Percentiles rank a stretch among this genome's conserved stretches.
Conservation (phyloP, 176 grass and related monocot genomes). For the Musa troglodytarum region DNA sequence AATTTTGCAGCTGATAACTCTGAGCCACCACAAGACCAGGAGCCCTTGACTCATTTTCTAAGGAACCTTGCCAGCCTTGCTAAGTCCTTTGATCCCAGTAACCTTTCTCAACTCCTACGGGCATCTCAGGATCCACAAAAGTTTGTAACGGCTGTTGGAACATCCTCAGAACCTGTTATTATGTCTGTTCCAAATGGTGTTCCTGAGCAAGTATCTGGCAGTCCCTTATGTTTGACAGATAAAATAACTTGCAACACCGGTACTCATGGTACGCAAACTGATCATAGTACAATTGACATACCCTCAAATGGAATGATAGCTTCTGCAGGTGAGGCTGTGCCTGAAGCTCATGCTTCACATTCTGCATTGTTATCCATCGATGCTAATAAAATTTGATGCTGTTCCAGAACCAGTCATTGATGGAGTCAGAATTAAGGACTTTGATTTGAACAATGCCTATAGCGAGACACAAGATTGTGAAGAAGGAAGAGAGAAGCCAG, state of each 20-base stretch:
- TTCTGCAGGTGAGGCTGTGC: slow-evolving; percentile 48
- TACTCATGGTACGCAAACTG: slow-evolving; percentile 20
- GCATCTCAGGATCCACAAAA: slow-evolving; percentile 69
- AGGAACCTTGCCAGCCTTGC: slow-evolving; percentile 63
- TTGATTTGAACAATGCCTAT: slow-evolving; percentile 91
- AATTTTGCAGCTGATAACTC: slow-evolving; percentile 54
- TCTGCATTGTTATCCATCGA: neutral
- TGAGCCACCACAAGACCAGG: slow-evolving; percentile 53
- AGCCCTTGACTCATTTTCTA: slow-evolving; percentile 54
- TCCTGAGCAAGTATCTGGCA: slow-evolving; percentile 34
- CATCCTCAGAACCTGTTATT: slow-evolving; percentile 51
- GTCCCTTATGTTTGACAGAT: slow-evolving; percentile 32
- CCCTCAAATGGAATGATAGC: slow-evolving; percentile 29
- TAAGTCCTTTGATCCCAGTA: slow-evolving; percentile 73
- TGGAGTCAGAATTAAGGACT: slow-evolving; percentile 52
- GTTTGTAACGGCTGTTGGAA: slow-evolving; percentile 44
- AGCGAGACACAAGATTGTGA: slow-evolving; percentile 56
- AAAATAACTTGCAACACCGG: slow-evolving; percentile 33
- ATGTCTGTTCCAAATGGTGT: slow-evolving; percentile 29
- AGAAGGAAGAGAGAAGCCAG: slow-evolving; percentile 34
- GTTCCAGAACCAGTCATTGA: slow-evolving; percentile 42
- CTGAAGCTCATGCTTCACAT: slow-evolving; percentile 17
- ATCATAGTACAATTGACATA: slow-evolving; percentile 33
- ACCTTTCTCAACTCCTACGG: slow-evolving; percentile 66
- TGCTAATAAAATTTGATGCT: slow-evolving; percentile 5